Evolutionary conservation across 176 grass and related monocot species (phyloP), one percentile per base, ranked within the genome.

Genomic region (Aechmea fasciata): DNA sequence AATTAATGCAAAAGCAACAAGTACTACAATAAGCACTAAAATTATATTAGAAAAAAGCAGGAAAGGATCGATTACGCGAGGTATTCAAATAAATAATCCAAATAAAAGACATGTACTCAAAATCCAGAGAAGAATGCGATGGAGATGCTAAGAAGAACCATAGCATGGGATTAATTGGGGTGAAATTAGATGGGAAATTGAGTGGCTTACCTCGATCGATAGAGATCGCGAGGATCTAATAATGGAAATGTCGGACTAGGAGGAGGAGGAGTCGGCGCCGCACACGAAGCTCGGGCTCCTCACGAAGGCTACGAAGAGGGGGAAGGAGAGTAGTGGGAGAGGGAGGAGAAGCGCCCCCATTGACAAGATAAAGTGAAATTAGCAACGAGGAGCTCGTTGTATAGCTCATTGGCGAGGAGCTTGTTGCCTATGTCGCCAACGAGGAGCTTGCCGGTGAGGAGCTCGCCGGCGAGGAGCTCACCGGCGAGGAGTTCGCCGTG

Each of bases 181-280:
- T 49, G 13, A 4, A 2, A 71, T 47, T 5, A 48, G 52, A 13
- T 2, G 14, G 13, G 48, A 72, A 9, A 77, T 22, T 20, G 25
- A 10, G 11, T 26, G 23, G 48, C 52, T 11, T 69, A 92, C 94
- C 94, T 97, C 66, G 89, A 83, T 79, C 87, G 94, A 77, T 97
- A 97, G 86, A 90, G 82, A 59, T 79, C 54, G 70, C 53, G 72
- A 65, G 85, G 66, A 90, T 87, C 67, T 68, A 69, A 76, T 88
- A 67, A 70, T 14, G 53, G 78, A 17, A 66, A 13, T 20, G 47
- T 64, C 26, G 54, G 24, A 24, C 1, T 0, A 24, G 24, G 24
- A 24, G 24, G 67, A 47, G n/a, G 75, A 73, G 14, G 63, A 79
- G 66, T 63, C 57, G 82, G 66, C 64, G 26, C 52, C 71, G 29